Evolutionary conservation across 768 basidiomycete species (phyloP), one percentile per base, ranked within the genome.

Genomic region (Chlorophyllum brunneum): DNA sequence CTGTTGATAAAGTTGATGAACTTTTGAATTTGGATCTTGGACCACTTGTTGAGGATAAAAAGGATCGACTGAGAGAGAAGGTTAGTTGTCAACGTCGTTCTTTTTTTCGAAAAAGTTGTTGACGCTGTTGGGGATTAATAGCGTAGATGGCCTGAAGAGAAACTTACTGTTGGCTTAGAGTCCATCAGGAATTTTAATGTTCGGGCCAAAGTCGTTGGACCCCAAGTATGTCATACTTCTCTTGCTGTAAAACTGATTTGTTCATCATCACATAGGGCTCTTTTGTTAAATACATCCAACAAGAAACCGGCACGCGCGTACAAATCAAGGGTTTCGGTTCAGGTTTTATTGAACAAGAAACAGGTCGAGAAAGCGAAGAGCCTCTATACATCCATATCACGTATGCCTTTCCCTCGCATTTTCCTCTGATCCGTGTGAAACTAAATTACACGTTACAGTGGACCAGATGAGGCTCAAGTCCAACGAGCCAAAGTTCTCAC

Each of bases 61-160:
- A 78, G 60, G 79, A 81, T 51, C 68, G 77, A 39, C 51, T 75
- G 67, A 78, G 79, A 70, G 84, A 85, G 55, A 23, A 61, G 36
- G 34, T 48, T 3, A 38, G 13, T 20, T 4, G 15, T 13, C 4
- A 8, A 15, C 34, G 13, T 16, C 1, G 13, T n/a, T 29, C 13
- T 18, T 29, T 38, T n/a, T 31, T 16, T 15, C 3, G 8, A 13
- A 20, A 23, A 5, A 16, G 6, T 9, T 10, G 27, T 18, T 18
- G 2, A 18, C n/a, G 5, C 13, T 30, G 18, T 26, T 9, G n/a
- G n/a, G n/a, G n/a, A n/a, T 34, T 29, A 36, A 24, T 26, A 91
- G 86, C 77, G 88, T 48, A 94, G 92, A 79, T 95, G 93, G 93
- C 91, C 92, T 1, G 93, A 95, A 63, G 92, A 92, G 67, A 94